These are phyloP conservation scores for Fusarium sublunatum DNA, from an alignment of 2,329 filamentous ascomycete genomes.

Conservation along the genomic window DNA sequence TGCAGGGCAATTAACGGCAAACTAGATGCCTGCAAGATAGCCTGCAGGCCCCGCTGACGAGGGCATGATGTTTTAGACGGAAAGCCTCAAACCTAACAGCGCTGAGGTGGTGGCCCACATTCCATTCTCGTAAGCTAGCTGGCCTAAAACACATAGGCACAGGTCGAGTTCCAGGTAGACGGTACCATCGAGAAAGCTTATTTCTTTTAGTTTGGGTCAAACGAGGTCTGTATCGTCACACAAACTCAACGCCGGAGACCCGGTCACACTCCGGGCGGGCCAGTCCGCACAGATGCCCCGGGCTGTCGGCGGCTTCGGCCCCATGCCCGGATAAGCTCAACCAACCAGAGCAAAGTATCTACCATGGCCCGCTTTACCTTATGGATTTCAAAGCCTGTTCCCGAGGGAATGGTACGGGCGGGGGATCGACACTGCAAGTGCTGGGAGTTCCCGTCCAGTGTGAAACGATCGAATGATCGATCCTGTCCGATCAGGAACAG, in stretches of 20 bases:
- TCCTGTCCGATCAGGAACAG: conserved; percentile 1
- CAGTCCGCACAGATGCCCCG: conserved; percentile 19
- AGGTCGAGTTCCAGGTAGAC: conserved; percentile 1
- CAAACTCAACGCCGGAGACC: conserved; percentile 15
- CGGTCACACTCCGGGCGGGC: conserved; percentile 29
- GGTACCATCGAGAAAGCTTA: conserved; percentile 10
- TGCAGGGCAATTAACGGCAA: background rate
- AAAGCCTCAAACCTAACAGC: conserved; percentile 10
- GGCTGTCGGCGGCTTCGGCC: conserved; percentile 8
- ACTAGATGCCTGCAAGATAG: too few species aligned
- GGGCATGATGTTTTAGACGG: conserved; percentile 14
- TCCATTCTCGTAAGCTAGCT: conserved; percentile 22
- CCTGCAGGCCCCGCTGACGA: conserved; percentile 2
- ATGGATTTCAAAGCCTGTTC: background rate
- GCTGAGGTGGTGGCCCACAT: conserved; percentile 30
- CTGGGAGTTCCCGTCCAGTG: conserved; percentile 10
- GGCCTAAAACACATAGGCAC: conserved; percentile 16
- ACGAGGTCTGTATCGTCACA: conserved; percentile 6
- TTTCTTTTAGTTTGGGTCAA: conserved; percentile 7
- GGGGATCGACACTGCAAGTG: conserved; percentile 41
- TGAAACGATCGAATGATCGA: conserved; percentile 4
- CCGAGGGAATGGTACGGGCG: conserved; percentile 19
- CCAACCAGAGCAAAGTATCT: background rate
- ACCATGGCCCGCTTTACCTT: background rate
- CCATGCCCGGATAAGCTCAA: conserved; percentile 5